Base-by-base conservation (phyloP, 768 basidiomycete genomes). In the Xerocomellus intermedius region DNA sequence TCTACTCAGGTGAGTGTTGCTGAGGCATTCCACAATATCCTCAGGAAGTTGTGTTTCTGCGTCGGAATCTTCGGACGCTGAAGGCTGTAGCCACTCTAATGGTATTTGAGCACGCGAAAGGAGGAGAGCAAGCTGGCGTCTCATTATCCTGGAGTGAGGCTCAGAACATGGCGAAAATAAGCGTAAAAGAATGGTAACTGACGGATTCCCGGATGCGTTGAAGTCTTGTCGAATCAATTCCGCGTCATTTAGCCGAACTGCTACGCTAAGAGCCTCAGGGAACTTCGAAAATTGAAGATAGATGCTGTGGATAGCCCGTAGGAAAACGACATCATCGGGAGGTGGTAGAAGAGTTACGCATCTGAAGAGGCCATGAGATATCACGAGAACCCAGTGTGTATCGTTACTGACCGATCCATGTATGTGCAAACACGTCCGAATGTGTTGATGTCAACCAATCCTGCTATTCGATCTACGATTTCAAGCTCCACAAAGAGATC, bases 401-500 rank as follows among this genome's bases (percentile, higher is more conserved):
- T 35, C 39, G 22, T 38, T 47, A 75, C 85, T 61, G 62, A 91
- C 90, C 89, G 83, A 68, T 96, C 86, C 92, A 98, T 98, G 70
- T 99, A 99, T 47, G 89, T 85, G 63, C 94, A 96, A 6, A 99
- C 95, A 48, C 97, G 85, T 46, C 76, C 78, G 65, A 82, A 98
- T 0, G 91, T 95, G 72, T 95, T 91, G 26, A 86, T 80, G 62
- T 98, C 95, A 19, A 97, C 87, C 41, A 94, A 74, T 12, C 83
- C 75, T 17, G 82, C 79, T 59, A 98, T 86, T 65, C 83, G 82
- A 56, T 86, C 80, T 24, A 97, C 87, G 61, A 90, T 89, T 70
- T 99, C 97, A 61, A 98, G 74, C 64, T 98, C 97, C 65, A 97
- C 86, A 55, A 98, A 75, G 33, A 98, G 77, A 74, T 98, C 97